These are phyloP conservation scores for Cenococcum geophilum DNA, from an alignment of 495 filamentous ascomycete genomes.

Conservation along the genomic window DNA sequence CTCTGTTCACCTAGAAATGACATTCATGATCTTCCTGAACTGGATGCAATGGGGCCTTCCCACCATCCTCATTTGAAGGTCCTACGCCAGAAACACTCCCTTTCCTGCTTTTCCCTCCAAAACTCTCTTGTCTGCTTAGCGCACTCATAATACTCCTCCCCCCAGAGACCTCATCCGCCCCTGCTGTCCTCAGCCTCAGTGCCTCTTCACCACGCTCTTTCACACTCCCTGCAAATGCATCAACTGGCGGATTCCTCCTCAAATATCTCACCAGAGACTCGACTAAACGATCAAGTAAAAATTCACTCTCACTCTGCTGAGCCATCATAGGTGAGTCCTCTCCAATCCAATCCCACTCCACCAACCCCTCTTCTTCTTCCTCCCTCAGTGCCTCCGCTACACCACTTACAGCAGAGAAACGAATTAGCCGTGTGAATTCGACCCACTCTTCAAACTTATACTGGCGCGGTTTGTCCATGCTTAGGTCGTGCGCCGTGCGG, in stretches of 20 bases:
- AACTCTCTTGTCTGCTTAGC: not conserved
- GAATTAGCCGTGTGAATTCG: conserved; percentile 53
- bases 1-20: not conserved
- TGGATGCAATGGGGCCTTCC: not conserved
- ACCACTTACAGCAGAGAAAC: conserved; percentile 43
- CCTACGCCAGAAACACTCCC: not conserved
- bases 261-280: conserved; percentile 49
- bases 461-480: conserved; percentile 37
- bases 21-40: not conserved
- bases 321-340: conserved; percentile 56
- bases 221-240: conserved; percentile 8
- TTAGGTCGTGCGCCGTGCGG: conserved; percentile 44
- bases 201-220: conserved; percentile 17
- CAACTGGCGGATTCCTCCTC: conserved; percentile 15
- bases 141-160: not conserved
- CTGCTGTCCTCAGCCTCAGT: conserved; percentile 10
- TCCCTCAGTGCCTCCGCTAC: conserved; percentile 35
- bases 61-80: not conserved
- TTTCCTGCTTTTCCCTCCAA: not conserved
- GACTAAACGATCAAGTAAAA: conserved; percentile 54
- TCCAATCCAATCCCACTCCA: conserved; percentile 67
- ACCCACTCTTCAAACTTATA: conserved; percentile 61
- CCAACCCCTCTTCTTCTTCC: conserved; percentile 51
- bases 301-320: conserved; percentile 52
- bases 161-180: conserved; percentile 1